A percentile compares a stretch with the other conserved stretches of the same genome.
These are phyloP conservation scores for Sequoia sempervirens DNA, from an alignment of 75 land plant genomes.

Conservation along the genomic window DNA sequence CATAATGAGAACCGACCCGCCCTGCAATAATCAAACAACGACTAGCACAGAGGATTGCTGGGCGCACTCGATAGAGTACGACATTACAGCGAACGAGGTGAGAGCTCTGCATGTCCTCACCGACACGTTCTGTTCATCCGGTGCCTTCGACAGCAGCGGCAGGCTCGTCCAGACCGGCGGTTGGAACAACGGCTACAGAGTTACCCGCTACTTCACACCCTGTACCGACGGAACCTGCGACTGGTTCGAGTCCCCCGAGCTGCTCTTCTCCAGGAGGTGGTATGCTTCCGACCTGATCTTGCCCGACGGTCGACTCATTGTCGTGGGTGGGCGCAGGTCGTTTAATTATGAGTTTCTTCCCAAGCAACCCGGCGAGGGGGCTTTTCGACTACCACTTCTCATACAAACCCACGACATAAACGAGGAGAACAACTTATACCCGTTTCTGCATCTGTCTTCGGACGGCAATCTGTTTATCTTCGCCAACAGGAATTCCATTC, in stretches of 20 bases:
- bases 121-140: conserved; percentile 55
- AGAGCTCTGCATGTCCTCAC: conserved; percentile 33
- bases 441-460: too few species aligned
- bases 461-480: too few species aligned
- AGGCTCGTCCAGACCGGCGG: conserved; percentile 45
- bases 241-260: conserved; percentile 20
- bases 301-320: conserved; percentile 46
- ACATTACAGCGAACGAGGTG: conserved; percentile 26
- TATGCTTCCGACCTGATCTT: conserved; percentile 31
- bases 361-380: conserved; percentile 9
- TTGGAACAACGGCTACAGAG: conserved; percentile 19
- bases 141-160: conserved; percentile 26
- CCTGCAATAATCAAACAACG: too few species aligned
- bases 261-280: conserved; percentile 11
- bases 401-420: background rate
- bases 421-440: background rate
- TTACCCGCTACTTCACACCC: too few species aligned
- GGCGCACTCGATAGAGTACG: conserved; percentile 36
- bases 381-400: conserved; percentile 24
- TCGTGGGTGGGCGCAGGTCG: conserved; percentile 52
- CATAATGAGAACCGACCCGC: background rate
- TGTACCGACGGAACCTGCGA: conserved; percentile 18
- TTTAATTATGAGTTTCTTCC: conserved; percentile 41
- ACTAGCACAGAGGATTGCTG: conserved; percentile 2
- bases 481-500: too few species aligned